Evolutionary conservation across 345 rosid genomes (phyloP), one percentile per base, ranked within the genome.

Genomic region (Pistacia vera): DNA sequence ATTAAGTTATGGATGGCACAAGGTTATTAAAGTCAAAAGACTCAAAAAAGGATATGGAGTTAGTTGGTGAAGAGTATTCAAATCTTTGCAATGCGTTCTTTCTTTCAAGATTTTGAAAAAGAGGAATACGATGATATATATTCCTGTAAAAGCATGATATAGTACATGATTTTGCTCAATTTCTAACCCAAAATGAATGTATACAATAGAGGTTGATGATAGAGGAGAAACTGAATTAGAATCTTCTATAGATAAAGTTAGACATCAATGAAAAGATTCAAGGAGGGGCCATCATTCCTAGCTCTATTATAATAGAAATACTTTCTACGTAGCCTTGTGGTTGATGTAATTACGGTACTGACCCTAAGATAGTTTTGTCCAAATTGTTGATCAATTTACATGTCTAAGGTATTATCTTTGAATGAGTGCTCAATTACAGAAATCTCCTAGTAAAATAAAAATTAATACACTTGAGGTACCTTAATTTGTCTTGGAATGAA

Each of bases 221-320:
- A 46, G 30, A 73, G 72, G 38, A 55, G 18, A 69, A 69, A 28
- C 72, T 73, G 64, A 62, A 68, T 51, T 44, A 33, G 2, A 10
- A 22, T 59, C 17, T 9, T 59, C 11, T 25, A 2, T 2, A 25
- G 13, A 22, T 8, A 59, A 59, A 25, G 28, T 13, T 59, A 14
- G 63, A 8, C 63, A 59, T 8, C 4, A 58, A 20, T 20, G 11
- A 20, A 30, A 22, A 2, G 16, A 4, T 59, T 59, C 4, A 0
- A 0, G 1, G 2, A 59, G 12, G 1, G 10, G 16, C 8, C 12
- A n/a, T 20, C 63, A 10, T 9, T 11, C 18, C 35, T 44, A 10
- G 3, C 12, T 35, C 46, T 8, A 8, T 30, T 10, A 6, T 6
- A 68, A 13, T 30, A 17, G 17, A 12, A 66, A 49, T 3, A 30